Evolutionary conservation across 2,329 filamentous ascomycete genomes (phyloP), one percentile per base, ranked within the genome.

Genomic region (Amesomyces nigricolor): DNA sequence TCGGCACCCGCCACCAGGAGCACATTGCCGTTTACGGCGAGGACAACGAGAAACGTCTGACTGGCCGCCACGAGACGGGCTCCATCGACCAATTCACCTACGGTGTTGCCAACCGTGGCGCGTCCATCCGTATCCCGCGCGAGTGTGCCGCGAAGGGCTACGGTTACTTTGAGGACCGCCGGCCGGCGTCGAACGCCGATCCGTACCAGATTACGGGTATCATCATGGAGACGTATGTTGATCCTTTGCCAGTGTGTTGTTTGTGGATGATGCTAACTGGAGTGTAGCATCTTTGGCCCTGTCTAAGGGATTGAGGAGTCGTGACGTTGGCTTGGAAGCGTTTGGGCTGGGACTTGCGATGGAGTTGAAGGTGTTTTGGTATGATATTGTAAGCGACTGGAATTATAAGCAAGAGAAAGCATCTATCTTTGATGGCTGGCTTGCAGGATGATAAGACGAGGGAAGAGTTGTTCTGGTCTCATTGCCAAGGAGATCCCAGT

Each of bases 31-130:
- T 94, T 64, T 95, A 95, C 75, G 89, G 94, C 68, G 89, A 95
- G 79, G 92, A 92, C 72, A 99, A 99, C 79, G 90, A 94, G 66
- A 82, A 87, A 66, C 91, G 94, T 70, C 87, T 97, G 67, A 97
- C 92, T 51, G 94, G 94, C 66, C 81, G 82, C 63, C 90, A 96
- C 76, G 94, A 99, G 85, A 99, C 94, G n/a, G 91, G 91, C 46
- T 83, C 81, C 66, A 96, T 96, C 69, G 92, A 99, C 70, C 83
- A 88, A 73, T 99, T 99, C 83, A 85, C 85, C 64, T 97, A 86
- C 75, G 92, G 94, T 70, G 86, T 97, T 59, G 94, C 94, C 73
- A 94, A 97, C 86, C 91, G 94, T 75, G 94, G 94, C 69, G 86
- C 89, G 57, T 95, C 88, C 14, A 91, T 97, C 68, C 89, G 94